These are phyloP conservation scores for Termitomyces heimii DNA, from an alignment of 768 basidiomycete species.

Conservation along the genomic window DNA sequence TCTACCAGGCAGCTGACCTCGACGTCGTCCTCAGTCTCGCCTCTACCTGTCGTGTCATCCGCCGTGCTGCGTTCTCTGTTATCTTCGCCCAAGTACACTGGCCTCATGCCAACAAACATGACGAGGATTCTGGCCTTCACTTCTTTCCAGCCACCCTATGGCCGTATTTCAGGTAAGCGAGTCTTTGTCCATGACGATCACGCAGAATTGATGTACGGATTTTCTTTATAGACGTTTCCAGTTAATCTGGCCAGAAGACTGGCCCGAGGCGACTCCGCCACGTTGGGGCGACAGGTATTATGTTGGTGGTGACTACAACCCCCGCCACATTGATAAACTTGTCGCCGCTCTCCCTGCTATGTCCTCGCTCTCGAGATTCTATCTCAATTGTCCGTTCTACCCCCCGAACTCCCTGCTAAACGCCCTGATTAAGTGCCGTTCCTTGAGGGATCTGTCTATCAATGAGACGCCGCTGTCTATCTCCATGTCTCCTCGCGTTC, in stretches of 20 bases:
- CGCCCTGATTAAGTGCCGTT: conserved; percentile 27
- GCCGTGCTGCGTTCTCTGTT: conserved; percentile 21
- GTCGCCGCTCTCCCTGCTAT: conserved; percentile 31
- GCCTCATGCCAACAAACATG: conserved; percentile 33
- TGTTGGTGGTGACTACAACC: conserved; percentile 26
- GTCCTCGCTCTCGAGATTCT: conserved; percentile 26
- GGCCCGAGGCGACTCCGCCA: conserved; percentile 34
- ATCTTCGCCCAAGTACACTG: conserved; percentile 31
- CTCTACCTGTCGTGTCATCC: conserved; percentile 19
- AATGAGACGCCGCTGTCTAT: conserved; percentile 33
- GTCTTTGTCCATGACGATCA: neutral
- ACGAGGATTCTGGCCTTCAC: conserved; percentile 26
- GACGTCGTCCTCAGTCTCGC: conserved; percentile 21
- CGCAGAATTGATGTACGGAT: neutral
- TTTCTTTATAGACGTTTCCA: conserved; percentile 23
- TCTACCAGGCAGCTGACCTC: conserved; percentile 10
- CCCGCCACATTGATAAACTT: conserved; percentile 30
- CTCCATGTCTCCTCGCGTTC: conserved; percentile 25
- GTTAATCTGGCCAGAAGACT: conserved; percentile 38
- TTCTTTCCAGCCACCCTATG: conserved; percentile 35
- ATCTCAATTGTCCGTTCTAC: conserved; percentile 33
- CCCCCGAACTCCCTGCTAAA: conserved; percentile 29
- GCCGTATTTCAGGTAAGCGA: conserved; percentile 30
- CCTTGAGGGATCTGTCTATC: conserved; percentile 29
- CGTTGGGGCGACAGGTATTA: conserved; percentile 33